phyloP scores from a whole-genome alignment of 179 eudicot genomes.

The Patellifolia procumbens region DNA sequence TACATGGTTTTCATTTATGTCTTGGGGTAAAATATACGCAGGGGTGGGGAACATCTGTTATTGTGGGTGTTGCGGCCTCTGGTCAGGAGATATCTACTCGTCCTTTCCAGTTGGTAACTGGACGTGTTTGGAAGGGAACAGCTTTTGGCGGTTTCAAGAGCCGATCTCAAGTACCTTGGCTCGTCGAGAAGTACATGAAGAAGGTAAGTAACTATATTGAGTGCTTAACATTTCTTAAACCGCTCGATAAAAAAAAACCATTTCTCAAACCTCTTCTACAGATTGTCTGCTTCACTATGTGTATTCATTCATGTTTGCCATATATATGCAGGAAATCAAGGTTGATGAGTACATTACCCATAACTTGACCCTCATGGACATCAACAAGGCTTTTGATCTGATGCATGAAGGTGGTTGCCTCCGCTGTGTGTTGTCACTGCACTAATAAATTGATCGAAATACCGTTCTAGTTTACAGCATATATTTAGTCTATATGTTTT shows the following conservation, averaged over 20 bases:
- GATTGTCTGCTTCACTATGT: not conserved
- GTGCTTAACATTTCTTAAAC: not conserved
- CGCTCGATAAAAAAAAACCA: not conserved
- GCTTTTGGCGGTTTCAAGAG: conserved; percentile 99
- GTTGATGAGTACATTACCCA: conserved; percentile 95
- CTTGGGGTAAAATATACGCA: conserved; percentile 23
- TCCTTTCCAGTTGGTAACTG: conserved; percentile 94
- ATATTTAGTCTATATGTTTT: not conserved
- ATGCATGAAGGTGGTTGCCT: conserved; percentile 89
- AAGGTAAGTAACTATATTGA: conserved; percentile 48
- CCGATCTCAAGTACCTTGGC: conserved; percentile 98
- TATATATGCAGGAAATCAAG: conserved; percentile 75
- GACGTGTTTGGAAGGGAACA: conserved; percentile 99
- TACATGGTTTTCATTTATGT: conserved; percentile 3
- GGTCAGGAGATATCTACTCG: conserved; percentile 95
- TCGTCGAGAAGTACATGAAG: conserved; percentile 91
- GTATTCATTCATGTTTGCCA: not conserved
- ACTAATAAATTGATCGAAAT: conserved; percentile 13
- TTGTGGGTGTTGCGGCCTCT: conserved; percentile 96
- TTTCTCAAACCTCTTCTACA: not conserved
- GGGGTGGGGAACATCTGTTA: conserved; percentile 99
- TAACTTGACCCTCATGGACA: conserved; percentile 63
- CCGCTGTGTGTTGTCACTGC: conserved; percentile 63
- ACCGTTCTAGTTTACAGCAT: not conserved
- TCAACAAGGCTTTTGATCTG: conserved; percentile 86